Evolutionary conservation across 495 filamentous ascomycete genomes (phyloP).

Genomic region (Neurospora tetrasperma): DNA sequence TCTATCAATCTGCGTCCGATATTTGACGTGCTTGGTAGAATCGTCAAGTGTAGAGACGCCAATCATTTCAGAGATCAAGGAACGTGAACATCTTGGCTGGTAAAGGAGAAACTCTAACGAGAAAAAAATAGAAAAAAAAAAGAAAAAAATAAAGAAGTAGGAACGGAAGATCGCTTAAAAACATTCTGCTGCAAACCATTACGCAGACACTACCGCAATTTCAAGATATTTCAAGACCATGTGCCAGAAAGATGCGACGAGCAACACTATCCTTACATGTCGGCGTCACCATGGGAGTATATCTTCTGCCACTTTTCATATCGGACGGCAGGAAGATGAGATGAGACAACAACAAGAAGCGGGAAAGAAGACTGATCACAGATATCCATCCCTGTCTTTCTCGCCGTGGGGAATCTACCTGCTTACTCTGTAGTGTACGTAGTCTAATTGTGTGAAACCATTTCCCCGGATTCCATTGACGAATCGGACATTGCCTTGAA

Average conservation of each 20-base stretch:
- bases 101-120: neutral
- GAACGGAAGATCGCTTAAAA: no score
- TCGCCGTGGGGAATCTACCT: neutral
- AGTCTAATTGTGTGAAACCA: neutral
- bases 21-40: neutral
- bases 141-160: neutral
- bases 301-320: neutral
- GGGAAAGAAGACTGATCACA: neutral
- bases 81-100: neutral
- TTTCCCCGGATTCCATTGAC: conserved; percentile 1
- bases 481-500: neutral
- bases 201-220: neutral
- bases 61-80: neutral
- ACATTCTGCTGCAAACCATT: neutral
- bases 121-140: neutral
- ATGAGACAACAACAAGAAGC: neutral
- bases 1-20: neutral
- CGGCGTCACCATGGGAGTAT: neutral
- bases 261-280: neutral
- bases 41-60: neutral
- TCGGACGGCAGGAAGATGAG: neutral
- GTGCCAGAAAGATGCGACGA: neutral
- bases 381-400: neutral
- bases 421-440: neutral
- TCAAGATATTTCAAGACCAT: neutral